These are phyloP conservation scores for Lachnellula cervina DNA, from an alignment of 2,329 filamentous ascomycete species.

Conservation along the genomic window DNA sequence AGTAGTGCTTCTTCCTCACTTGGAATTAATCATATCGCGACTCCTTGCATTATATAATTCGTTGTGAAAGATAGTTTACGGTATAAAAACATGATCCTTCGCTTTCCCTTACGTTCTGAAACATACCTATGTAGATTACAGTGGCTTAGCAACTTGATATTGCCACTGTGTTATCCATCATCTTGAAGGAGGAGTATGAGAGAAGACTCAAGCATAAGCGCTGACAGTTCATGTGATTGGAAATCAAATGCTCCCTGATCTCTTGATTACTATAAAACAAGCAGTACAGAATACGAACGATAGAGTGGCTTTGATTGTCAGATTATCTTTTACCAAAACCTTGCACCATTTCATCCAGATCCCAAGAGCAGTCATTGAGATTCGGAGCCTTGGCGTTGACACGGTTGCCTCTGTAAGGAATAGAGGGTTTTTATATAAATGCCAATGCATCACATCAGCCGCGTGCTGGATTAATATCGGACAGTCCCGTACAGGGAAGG, in stretches of 20 bases:
- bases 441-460: background rate
- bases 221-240: background rate
- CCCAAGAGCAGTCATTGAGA: background rate
- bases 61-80: no score
- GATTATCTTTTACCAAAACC: background rate
- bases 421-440: background rate
- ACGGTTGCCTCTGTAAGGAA: background rate
- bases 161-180: background rate
- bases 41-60: background rate
- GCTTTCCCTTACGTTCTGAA: background rate
- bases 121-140: background rate
- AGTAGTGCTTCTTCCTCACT: background rate
- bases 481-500: no score
- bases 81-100: no score
- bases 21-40: background rate
- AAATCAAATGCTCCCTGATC: background rate
- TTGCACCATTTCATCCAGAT: background rate
- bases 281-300: background rate
- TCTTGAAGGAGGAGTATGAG: background rate
- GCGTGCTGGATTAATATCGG: background rate
- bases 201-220: background rate
- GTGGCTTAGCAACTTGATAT: background rate
- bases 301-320: background rate
- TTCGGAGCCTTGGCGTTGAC: background rate
- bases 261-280: background rate